Evolutionary conservation across 1,284 basidiomycete species (phyloP), one percentile per base, ranked within the genome.

Genomic region (Boletus sp.): DNA sequence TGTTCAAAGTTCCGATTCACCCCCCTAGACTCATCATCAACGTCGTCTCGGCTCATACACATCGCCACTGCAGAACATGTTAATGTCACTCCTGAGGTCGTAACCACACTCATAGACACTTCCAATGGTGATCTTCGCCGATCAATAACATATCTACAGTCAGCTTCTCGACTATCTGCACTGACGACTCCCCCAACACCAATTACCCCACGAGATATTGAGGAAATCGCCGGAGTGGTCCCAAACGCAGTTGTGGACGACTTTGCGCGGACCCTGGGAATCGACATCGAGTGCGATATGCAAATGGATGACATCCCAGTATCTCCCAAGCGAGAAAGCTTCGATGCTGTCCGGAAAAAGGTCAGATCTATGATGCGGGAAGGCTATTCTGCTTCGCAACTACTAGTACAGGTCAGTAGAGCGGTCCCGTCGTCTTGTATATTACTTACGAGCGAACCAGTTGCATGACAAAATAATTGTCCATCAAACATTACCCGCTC

Each of bases 1-100:
- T 99, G 97, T 76, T 97, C 94, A 59, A 99, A 99, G 77, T 99
- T 99, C 78, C 89, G 97, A 46, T 99, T 99, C 79, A 94, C 93
- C 27, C 92, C 96, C 3, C 83, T 99, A 31, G 95, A 96, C 69
- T 77, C 85, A 9, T 74, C 77, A 7, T 94, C 92, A 18, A 91
- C 94, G 6, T 83, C 86, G 53, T 75, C 80, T 11, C 85, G 97
- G 52, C 83, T 99, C 13, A 78, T 85, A 54, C 83, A 92, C 67
- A 97, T 99, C 58, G 94, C 95, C 0, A 64, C 75, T 43, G 74
- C 78, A 24, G 89, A 91, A 72, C 70, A 80, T 42, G 75, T 90
- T 43, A 61, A 77, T 44, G 73, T 88, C 47, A 69, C 77, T 42
- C 69, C 76, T 16, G 68, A 76, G 48, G 89, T 92, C 41, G 77